These are phyloP conservation scores for Cutaneotrichosporon cavernicola DNA, from an alignment of 1,284 basidiomycete species.

Conservation along the genomic window DNA sequence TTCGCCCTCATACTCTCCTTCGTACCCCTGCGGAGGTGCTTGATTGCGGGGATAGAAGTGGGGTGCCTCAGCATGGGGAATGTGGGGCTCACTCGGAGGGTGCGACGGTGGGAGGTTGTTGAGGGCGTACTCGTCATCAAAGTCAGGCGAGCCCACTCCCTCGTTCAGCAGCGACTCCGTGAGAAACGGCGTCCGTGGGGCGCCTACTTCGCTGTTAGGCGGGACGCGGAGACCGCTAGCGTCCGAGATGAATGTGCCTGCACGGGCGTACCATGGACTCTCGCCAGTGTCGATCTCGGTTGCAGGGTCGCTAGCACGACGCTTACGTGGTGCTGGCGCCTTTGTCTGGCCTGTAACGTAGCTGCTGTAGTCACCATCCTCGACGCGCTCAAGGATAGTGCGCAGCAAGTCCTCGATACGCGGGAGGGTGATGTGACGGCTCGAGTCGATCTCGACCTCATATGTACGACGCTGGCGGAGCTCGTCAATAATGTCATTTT, in stretches of 20 bases:
- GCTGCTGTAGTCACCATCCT: neutral
- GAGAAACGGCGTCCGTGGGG: constrained; percentile 13
- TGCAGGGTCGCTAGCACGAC: neutral
- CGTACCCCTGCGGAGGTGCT: neutral
- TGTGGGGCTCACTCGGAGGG: constrained; percentile 31
- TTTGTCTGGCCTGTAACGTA: constrained; percentile 1
- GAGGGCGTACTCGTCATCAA: constrained; percentile 45
- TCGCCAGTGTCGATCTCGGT: constrained; percentile 15
- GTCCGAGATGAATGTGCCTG: constrained; percentile 37
- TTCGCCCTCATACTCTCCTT: neutral
- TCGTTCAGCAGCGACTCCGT: constrained; percentile 40
- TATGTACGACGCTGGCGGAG: constrained; percentile 19
- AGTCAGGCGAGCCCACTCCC: constrained; percentile 32
- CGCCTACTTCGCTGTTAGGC: constrained; percentile 31
- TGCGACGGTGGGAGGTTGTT: constrained; percentile 42
- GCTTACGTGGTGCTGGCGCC: neutral
- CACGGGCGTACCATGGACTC: constrained; percentile 38
- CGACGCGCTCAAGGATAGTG: constrained; percentile 30
- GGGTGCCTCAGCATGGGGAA: neutral
- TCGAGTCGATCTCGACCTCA: constrained; percentile 7
- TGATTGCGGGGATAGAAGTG: neutral
- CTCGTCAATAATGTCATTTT: constrained; percentile 38
- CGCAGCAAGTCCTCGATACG: constrained; percentile 46
- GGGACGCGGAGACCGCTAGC: constrained; percentile 36
- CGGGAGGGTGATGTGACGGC: constrained; percentile 25